These are phyloP conservation scores for Neurospora tetrasperma DNA, from an alignment of 495 filamentous ascomycete genomes.

Conservation along the genomic window DNA sequence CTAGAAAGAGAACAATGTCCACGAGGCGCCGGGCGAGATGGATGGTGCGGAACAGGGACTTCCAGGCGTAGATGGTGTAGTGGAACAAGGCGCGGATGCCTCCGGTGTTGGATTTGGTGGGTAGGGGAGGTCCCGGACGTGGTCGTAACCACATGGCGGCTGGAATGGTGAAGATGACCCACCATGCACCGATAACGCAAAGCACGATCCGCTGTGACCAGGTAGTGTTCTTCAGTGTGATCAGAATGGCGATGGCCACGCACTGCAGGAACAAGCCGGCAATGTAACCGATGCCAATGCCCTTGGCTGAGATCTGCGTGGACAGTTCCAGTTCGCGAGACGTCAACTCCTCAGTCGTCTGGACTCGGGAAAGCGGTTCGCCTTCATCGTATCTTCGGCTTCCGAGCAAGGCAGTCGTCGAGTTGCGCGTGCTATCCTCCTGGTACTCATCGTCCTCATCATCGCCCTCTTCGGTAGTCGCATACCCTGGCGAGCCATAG, in stretches of 20 bases:
- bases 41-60: conserved; percentile 68
- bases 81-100: conserved; percentile 31
- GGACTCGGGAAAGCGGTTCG: conserved; percentile 23
- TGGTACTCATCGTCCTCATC: conserved; percentile 9
- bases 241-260: conserved; percentile 60
- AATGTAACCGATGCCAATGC: conserved; percentile 84
- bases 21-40: conserved; percentile 68
- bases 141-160: conserved; percentile 84
- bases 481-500: not conserved
- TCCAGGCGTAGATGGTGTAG: conserved; percentile 78
- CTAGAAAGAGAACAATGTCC: conserved; percentile 80
- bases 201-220: conserved; percentile 74
- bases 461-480: conserved; percentile 5
- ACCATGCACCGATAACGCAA: conserved; percentile 86
- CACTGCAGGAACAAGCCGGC: conserved; percentile 73
- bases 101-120: conserved; percentile 21
- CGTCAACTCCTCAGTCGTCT: conserved; percentile 33
- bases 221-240: conserved; percentile 59
- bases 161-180: conserved; percentile 85
- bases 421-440: conserved; percentile 23
- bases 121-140: conserved; percentile 75
- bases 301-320: conserved; percentile 76
- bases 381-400: conserved; percentile 16
- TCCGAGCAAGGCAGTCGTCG: conserved; percentile 36
- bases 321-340: conserved; percentile 66